Evolutionary conservation across 2,329 filamentous ascomycete genomes (phyloP), one percentile per base, ranked within the genome.

Genomic region (Ophiostoma quercus): DNA sequence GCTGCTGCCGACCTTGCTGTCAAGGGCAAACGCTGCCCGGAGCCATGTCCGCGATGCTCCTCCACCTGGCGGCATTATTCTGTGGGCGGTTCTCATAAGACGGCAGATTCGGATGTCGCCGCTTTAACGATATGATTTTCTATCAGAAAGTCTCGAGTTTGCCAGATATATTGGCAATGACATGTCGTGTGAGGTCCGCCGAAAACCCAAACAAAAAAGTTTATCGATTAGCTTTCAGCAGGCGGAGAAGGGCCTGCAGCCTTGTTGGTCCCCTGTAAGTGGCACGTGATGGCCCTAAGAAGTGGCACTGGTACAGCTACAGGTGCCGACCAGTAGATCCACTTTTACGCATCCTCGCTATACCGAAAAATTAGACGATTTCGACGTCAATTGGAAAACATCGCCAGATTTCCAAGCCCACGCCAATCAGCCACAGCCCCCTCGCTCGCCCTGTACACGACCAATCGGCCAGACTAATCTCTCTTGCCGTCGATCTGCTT

Each of bases 1-100:
- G 37, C 22, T 54, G 22, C 57, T 67, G 47, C 12, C n/a, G 32
- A 34, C 34, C n/a, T 37, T 68, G 7, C 67, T 60, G 19, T 73
- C 71, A 3, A 74, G 51, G n/a, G 70, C 63, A 54, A 74, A 71
- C 1, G 67, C 68, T 2, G 71, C 70, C n/a, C 63, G 66, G 22
- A 73, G 47, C 72, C 72, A 73, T 16, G 67, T 57, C n/a, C 63
- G 51, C n/a, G 71, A 73, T 1, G 43, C 19, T n/a, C 68, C 68
- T 39, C 67, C 29, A 12, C 39, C 37, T 4, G 68, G 67, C 4
- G 67, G 67, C 73, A 72, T 72, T 4, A 37, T 71, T 60, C 29
- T 65, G 8, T 63, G 51, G 4, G 51, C 14, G 19, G 43, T 66
- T 34, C 22, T 32, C 43, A 9, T 39, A 7, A 25, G 51, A 63